A percentile compares a stretch with the other conserved stretches of the same genome.
phyloP scores from a whole-genome alignment of 306 rosid genomes.

The Begonia peltatifolia region DNA sequence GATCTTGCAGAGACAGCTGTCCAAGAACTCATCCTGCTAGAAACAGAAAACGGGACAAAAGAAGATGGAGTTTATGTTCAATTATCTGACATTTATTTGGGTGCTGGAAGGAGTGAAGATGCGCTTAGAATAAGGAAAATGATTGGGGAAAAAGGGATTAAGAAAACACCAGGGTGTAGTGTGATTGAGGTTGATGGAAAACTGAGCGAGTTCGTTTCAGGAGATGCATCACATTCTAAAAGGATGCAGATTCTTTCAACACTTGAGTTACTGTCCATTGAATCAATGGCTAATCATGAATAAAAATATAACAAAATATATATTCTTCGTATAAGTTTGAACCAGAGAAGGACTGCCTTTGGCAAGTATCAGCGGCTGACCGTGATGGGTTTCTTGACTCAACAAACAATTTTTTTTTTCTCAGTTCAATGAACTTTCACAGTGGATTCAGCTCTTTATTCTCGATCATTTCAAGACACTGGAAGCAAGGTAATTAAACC shows the following conservation, averaged over 20 bases:
- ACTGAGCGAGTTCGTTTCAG: constrained; percentile 27
- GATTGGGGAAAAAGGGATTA: constrained; percentile 21
- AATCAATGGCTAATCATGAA: background rate
- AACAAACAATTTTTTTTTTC: background rate
- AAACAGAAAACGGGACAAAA: constrained; percentile 14
- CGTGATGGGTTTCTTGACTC: background rate
- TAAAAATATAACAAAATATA: no score
- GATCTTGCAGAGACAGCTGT: constrained; percentile 32
- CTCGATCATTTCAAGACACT: background rate
- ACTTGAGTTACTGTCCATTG: constrained; percentile 12
- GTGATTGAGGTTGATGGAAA: constrained; percentile 30
- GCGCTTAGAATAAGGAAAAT: constrained; percentile 23
- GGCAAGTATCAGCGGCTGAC: background rate
- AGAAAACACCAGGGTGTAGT: constrained; percentile 32
- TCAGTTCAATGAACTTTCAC: background rate
- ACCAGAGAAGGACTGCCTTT: background rate
- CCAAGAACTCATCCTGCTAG: constrained; percentile 18
- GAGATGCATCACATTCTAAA: constrained; percentile 14
- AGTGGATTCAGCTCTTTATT: background rate
- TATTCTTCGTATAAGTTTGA: no score
- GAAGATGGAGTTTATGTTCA: constrained; percentile 30
- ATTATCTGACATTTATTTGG: constrained; percentile 29
- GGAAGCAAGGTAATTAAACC: background rate
- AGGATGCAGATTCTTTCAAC: constrained; percentile 7
- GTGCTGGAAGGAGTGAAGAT: constrained; percentile 20